Evolutionary conservation across 768 basidiomycete species (phyloP).

Genomic region (Leccinum rimulosum): DNA sequence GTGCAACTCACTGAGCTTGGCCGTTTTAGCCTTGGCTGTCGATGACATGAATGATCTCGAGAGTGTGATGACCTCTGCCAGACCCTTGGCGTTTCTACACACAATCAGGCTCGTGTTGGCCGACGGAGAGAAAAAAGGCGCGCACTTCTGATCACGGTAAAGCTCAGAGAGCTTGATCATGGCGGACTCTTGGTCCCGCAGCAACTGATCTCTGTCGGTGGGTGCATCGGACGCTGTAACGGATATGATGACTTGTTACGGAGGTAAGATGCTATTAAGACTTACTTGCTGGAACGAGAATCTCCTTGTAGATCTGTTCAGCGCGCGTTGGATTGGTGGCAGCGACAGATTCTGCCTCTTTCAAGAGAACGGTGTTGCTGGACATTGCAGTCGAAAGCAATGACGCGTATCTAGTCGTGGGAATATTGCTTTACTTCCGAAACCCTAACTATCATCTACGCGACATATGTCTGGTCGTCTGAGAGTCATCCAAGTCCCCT

Average conservation of each 20-base stretch:
- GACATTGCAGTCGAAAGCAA: slow-evolving; percentile 20
- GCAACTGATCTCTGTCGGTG: slow-evolving; percentile 50
- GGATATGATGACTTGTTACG: neutral
- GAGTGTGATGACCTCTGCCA: slow-evolving; percentile 82
- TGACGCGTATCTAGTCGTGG: slow-evolving; percentile 29
- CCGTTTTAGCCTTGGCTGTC: slow-evolving; percentile 97
- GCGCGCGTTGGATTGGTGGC: slow-evolving; percentile 55
- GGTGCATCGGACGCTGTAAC: slow-evolving; percentile 33
- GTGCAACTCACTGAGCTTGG: slow-evolving; percentile 72
- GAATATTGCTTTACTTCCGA: slow-evolving; percentile 10
- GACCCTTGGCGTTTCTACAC: slow-evolving; percentile 73
- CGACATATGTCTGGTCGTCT: no score
- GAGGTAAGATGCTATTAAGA: neutral
- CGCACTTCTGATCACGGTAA: slow-evolving; percentile 82
- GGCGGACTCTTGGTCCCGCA: slow-evolving; percentile 82
- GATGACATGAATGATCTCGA: slow-evolving; percentile 86
- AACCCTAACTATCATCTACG: no score
- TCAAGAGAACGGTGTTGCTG: slow-evolving; percentile 23
- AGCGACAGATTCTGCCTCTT: slow-evolving; percentile 51
- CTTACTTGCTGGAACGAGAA: slow-evolving; percentile 46
- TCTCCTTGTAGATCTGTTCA: slow-evolving; percentile 72
- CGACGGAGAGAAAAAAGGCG: slow-evolving; percentile 4
- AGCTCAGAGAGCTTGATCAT: slow-evolving; percentile 83
- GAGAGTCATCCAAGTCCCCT: no score
- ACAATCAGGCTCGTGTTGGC: neutral